A percentile compares a stretch with the other conserved stretches of the same genome.
Evolutionary conservation across 441 rosid genomes (phyloP).

Genomic region (Syzygium malaccense): DNA sequence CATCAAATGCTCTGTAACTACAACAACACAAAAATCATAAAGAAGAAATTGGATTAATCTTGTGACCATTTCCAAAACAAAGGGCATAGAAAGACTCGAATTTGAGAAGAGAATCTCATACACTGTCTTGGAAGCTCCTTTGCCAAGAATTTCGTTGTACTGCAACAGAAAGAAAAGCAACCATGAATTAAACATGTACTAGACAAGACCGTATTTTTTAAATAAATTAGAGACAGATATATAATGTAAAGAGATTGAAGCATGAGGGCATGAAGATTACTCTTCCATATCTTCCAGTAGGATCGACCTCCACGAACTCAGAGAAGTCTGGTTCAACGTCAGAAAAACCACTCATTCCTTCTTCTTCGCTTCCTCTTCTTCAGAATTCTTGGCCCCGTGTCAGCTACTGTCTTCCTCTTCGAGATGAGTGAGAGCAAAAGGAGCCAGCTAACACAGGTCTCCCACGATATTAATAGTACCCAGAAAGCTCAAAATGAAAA

Average conservation of each 20-base stretch:
- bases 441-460: background rate
- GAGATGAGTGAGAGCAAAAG: background rate
- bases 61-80: background rate
- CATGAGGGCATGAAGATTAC: background rate
- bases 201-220: background rate
- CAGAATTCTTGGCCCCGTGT: background rate
- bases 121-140: slow-evolving; percentile 15
- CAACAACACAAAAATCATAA: background rate
- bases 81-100: background rate
- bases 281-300: slow-evolving; percentile 17
- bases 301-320: slow-evolving; percentile 14
- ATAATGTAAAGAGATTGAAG: background rate
- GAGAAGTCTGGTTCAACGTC: background rate
- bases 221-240: background rate
- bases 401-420: background rate
- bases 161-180: background rate
- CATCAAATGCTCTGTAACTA: slow-evolving; percentile 13
- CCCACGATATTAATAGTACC: background rate
- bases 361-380: background rate
- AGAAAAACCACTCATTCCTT: background rate
- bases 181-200: background rate
- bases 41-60: background rate
- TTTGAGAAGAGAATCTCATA: background rate
- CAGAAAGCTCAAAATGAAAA: background rate
- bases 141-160: slow-evolving; percentile 13